phyloP scores from a whole-genome alignment of 176 grass and related monocot genomes.

The Aegilops umbellulata region DNA sequence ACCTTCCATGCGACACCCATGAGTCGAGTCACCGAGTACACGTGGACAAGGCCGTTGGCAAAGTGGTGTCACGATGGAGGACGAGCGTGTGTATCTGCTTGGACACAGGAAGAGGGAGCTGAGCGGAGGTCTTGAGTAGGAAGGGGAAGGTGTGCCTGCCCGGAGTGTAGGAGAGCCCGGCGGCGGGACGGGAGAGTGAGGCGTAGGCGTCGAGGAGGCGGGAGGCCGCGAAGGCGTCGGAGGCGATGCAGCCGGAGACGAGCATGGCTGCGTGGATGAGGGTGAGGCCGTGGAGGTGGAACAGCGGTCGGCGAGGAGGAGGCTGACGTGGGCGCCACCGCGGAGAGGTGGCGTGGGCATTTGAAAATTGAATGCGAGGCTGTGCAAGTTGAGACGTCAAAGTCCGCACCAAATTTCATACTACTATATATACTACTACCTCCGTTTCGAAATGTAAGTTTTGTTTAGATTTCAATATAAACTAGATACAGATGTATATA shows the following conservation, averaged over 20 bases:
- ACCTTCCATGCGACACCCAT: not conserved
- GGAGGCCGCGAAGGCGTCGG: slow-evolving; percentile 29
- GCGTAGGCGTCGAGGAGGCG: slow-evolving; percentile 14
- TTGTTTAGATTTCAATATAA: too few relatives aligned
- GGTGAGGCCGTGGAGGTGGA: slow-evolving; percentile 15
- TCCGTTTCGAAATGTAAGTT: too few relatives aligned
- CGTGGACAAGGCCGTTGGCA: not conserved
- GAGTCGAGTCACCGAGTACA: not conserved
- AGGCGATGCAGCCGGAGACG: slow-evolving; percentile 37
- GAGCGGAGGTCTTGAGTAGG: slow-evolving; percentile 50
- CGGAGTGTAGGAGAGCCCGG: slow-evolving; percentile 34
- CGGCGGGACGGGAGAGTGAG: not conserved
- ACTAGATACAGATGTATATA: too few relatives aligned
- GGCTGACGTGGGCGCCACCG: not conserved
- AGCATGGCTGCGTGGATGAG: too few relatives aligned
- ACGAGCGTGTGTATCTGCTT: not conserved
- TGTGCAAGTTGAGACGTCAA: too few relatives aligned
- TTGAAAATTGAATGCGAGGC: not conserved
- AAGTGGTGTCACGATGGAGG: not conserved
- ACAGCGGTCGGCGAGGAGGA: slow-evolving; percentile 51
- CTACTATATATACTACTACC: too few relatives aligned
- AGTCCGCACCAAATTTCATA: too few relatives aligned
- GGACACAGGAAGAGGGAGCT: not conserved
- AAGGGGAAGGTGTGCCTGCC: slow-evolving; percentile 52
- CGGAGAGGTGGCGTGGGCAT: not conserved